Percentiles rank a stretch among this genome's conserved stretches.
Evolutionary conservation across 768 basidiomycete species (phyloP).

Genomic region (Suillus weaverae): DNA sequence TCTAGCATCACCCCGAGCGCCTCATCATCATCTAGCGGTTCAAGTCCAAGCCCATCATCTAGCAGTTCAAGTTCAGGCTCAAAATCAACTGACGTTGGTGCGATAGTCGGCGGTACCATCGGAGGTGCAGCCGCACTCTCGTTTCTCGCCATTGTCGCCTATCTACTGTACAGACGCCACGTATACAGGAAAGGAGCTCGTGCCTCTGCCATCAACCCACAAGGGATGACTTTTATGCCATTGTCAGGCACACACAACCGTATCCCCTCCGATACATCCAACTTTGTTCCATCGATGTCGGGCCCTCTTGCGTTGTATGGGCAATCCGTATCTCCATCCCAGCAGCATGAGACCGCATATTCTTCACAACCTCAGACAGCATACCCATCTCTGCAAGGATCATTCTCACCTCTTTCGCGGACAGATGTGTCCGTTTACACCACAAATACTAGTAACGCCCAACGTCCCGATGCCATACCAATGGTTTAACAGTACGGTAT

Average conservation of each 20-base stretch:
- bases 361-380: background rate
- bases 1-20: background rate
- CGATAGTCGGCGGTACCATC: conserved; percentile 24
- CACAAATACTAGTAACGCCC: background rate
- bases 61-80: conserved; percentile 9
- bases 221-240: background rate
- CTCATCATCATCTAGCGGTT: background rate
- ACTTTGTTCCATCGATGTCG: background rate
- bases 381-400: conserved; percentile 9
- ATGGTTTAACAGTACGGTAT: conserved; percentile 14
- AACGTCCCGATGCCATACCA: conserved; percentile 18
- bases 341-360: background rate
- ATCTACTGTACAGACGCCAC: conserved; percentile 17
- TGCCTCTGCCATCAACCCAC: background rate
- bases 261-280: conserved; percentile 16
- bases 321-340: background rate
- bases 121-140: conserved; percentile 22
- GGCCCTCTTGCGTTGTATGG: background rate
- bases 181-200: conserved; percentile 1
- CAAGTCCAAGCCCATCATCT: conserved; percentile 1
- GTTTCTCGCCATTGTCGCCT: conserved; percentile 15
- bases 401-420: conserved; percentile 9
- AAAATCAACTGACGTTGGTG: conserved; percentile 14
- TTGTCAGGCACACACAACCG: conserved; percentile 9
- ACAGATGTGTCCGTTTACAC: conserved; percentile 17